Evolutionary conservation across 176 grass and related monocot species (phyloP), one percentile per base, ranked within the genome.

Genomic region (Thalia dealbata): DNA sequence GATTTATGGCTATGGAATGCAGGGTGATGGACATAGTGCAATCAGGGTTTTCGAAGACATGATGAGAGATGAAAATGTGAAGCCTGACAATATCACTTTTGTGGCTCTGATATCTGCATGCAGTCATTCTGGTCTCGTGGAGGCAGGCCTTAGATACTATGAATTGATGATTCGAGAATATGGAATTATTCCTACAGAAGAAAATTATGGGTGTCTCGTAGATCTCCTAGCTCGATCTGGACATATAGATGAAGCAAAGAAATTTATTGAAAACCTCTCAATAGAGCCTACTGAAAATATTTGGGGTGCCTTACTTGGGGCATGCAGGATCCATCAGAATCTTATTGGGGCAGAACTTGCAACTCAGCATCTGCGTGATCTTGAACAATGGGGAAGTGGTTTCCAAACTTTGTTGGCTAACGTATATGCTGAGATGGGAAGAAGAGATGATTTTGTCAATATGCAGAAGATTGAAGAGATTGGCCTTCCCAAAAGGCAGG

Each of bases 181-280:
- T 58, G 28, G 72, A 21, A 82, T 82, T 7, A 50, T 71, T 50
- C 79, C 79, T 0, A 70, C 72, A 50, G 23, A 76, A 76, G 79
- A 82, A 75, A 76, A 76, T 76, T 82, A 82, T 68, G 79, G 79
- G 26, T 82, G 63, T 56, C 44, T 82, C 5, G 79, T 82, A 16
- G 79, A 82, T 75, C 73, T 82, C 10, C 73, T 82, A 5, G 73
- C 79, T 48, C 72, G 79, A 59, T 32, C 72, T 75, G 79, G 79
- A 12, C 19, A 70, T 25, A 75, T 82, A 44, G 14, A 75, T 59
- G 79, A 82, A 55, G 79, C 79, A 0, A 76, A 22, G 54, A 71
- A 70, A 27, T 50, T 82, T 65, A 74, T 82, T 32, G 70, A 44
- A 50, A 67, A 29, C 24, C 59, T 82, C 64, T 62, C 60, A 3